Conservation (phyloP, 148 eudicot genomes). For the Chenopodium album region DNA sequence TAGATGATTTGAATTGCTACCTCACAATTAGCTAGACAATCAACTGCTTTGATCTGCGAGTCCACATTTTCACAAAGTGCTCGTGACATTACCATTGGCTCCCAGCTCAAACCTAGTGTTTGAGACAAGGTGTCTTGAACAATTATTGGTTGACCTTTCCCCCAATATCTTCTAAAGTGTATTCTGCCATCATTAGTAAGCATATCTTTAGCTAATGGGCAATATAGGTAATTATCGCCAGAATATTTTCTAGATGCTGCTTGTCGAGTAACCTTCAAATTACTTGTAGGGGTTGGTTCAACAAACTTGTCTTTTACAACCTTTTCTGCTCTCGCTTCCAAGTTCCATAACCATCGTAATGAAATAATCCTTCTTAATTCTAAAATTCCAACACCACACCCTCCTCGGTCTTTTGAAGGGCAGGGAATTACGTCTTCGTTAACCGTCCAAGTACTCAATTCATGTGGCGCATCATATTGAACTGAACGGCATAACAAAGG, state of each 20-base stretch:
- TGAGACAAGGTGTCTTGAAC: slow-evolving; percentile 58
- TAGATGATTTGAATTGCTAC: slow-evolving; percentile 32
- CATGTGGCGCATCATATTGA: slow-evolving; percentile 5
- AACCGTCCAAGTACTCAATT: slow-evolving; percentile 43
- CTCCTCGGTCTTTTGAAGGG: slow-evolving; percentile 70
- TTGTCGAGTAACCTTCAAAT: slow-evolving; percentile 12
- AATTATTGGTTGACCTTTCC: slow-evolving; percentile 76
- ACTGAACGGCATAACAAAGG: slow-evolving; percentile 35
- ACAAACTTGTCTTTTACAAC: slow-evolving; percentile 22
- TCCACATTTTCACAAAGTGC: slow-evolving; percentile 64
- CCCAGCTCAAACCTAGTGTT: slow-evolving; percentile 88
- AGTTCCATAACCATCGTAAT: slow-evolving; percentile 45
- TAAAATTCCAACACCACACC: slow-evolving; percentile 60
- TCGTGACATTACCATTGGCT: slow-evolving; percentile 90
- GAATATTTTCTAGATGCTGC: slow-evolving; percentile 44
- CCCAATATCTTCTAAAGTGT: slow-evolving; percentile 64
- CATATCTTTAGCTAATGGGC: slow-evolving; percentile 44
- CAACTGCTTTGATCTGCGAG: slow-evolving; percentile 56
- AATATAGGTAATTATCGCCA: slow-evolving; percentile 46
- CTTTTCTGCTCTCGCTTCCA: slow-evolving; percentile 43
- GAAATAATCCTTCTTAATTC: slow-evolving; percentile 68
- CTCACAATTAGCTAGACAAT: slow-evolving; percentile 83
- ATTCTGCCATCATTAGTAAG: slow-evolving; percentile 32
- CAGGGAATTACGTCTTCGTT: slow-evolving; percentile 48
- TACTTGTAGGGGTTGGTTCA: slow-evolving; percentile 13